Evolutionary conservation across 192 early-diverging fungal genomes (phyloP).

Genomic region (Gamsiella multidivaricata): DNA sequence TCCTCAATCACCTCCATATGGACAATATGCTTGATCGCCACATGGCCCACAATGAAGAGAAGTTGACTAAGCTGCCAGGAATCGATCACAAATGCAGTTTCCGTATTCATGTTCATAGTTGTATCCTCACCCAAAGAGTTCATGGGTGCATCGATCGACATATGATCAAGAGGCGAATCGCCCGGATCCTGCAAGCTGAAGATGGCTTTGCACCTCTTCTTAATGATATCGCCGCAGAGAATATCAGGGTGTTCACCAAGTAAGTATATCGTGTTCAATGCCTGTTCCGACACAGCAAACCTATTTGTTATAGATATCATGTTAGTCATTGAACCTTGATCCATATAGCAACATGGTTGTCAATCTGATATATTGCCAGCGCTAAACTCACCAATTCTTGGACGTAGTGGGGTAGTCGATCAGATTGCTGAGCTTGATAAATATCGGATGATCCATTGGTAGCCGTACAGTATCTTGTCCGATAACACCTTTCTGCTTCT

Average conservation of each 20-base stretch:
- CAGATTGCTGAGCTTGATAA: constrained; percentile 58
- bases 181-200: constrained; percentile 61
- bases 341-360: neutral
- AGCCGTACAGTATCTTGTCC: constrained; percentile 50
- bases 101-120: constrained; percentile 39
- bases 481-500: constrained; percentile 69
- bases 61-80: constrained; percentile 87
- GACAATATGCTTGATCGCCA: constrained; percentile 96
- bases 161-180: constrained; percentile 54
- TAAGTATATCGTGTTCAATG: constrained; percentile 91
- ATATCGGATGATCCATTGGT: constrained; percentile 69
- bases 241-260: constrained; percentile 92
- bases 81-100: constrained; percentile 48
- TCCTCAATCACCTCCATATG: constrained; percentile 94
- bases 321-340: neutral
- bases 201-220: constrained; percentile 70
- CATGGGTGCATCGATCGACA: constrained; percentile 4
- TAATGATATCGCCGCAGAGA: constrained; percentile 82
- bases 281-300: constrained; percentile 95
- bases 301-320: constrained; percentile 59
- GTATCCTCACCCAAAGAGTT: constrained; percentile 16
- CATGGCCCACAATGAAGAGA: constrained; percentile 93
- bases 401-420: constrained; percentile 60
- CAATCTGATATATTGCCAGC: neutral
- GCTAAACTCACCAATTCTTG: constrained; percentile 60